Evolutionary conservation across 257 asterid species (phyloP).

Genomic region (Solanum boliviense): DNA sequence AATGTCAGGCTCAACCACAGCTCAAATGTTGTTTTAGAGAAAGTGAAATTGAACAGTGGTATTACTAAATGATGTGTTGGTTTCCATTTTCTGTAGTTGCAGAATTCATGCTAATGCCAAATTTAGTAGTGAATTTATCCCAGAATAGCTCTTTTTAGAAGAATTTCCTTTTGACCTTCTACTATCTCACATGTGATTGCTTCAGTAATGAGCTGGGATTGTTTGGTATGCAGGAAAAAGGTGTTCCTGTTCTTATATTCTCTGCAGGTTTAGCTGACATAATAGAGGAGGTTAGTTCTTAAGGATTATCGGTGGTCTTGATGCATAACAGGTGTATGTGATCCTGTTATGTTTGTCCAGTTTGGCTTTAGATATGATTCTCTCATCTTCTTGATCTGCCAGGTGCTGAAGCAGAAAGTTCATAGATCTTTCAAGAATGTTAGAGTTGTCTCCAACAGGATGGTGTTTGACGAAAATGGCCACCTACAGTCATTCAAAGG

Average conservation of each 20-base stretch:
- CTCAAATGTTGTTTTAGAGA: neutral
- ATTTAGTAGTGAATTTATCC: neutral
- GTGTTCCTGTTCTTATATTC: conserved; percentile 81
- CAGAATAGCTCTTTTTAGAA: neutral
- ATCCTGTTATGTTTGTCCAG: neutral
- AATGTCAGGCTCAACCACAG: neutral
- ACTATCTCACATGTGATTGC: neutral
- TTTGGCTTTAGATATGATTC: conserved; percentile 8
- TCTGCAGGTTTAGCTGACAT: conserved; percentile 96
- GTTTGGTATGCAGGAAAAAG: conserved; percentile 43
- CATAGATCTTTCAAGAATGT: conserved; percentile 77
- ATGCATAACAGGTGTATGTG: neutral
- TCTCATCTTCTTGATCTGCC: conserved; percentile 14
- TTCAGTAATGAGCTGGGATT: neutral
- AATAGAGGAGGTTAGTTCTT: conserved; percentile 78
- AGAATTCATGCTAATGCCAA: neutral
- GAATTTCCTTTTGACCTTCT: neutral
- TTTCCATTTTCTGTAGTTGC: neutral
- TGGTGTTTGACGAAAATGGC: conserved; percentile 73
- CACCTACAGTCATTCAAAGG: conserved; percentile 71
- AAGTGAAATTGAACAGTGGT: neutral
- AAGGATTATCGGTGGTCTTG: neutral
- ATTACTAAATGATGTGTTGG: neutral
- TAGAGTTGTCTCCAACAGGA: conserved; percentile 74
- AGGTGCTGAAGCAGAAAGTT: conserved; percentile 87